A percentile compares a stretch with the other conserved stretches of the same genome.
Evolutionary conservation across 805 yeast species (phyloP).

Genomic region (Yamadazyma insecticola): DNA sequence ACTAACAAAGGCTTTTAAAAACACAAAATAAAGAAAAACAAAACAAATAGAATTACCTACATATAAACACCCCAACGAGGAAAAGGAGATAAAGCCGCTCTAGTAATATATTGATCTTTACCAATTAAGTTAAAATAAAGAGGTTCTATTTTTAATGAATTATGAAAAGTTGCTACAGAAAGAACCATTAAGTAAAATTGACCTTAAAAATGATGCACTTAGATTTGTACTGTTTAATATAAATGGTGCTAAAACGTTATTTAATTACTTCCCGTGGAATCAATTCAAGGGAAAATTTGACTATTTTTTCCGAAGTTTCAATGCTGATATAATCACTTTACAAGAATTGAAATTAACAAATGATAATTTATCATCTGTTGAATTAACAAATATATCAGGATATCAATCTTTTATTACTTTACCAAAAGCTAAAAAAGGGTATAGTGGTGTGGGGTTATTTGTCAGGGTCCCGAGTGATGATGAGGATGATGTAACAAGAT

Average conservation of each 20-base stretch:
- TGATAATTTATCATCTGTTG: constrained; percentile 15
- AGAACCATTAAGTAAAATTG: too few species aligned
- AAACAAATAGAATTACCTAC: too few species aligned
- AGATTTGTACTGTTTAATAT: constrained; percentile 75
- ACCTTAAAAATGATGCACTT: too few species aligned
- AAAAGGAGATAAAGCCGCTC: too few species aligned
- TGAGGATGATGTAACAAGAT: constrained; percentile 33
- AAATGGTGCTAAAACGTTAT: constrained; percentile 76
- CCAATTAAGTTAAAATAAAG: too few species aligned
- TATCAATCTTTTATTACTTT: constrained; percentile 65
- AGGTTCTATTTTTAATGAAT: too few species aligned
- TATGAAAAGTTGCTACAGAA: too few species aligned
- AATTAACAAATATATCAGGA: constrained; percentile 48
- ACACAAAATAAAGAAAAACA: too few species aligned
- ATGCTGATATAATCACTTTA: constrained; percentile 75
- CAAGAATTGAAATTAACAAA: constrained; percentile 73
- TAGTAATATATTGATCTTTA: too few species aligned
- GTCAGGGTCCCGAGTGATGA: constrained; percentile 46
- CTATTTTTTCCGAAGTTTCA: constrained; percentile 46
- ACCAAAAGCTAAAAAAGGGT: constrained; percentile 70
- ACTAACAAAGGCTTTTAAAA: too few species aligned
- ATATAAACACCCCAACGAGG: too few species aligned
- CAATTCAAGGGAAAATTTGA: constrained; percentile 33
- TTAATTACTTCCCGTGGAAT: constrained; percentile 84
- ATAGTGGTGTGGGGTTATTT: constrained; percentile 89